phyloP scores from a whole-genome alignment of 345 rosid genomes.

The Chamaenerion angustifolium region DNA sequence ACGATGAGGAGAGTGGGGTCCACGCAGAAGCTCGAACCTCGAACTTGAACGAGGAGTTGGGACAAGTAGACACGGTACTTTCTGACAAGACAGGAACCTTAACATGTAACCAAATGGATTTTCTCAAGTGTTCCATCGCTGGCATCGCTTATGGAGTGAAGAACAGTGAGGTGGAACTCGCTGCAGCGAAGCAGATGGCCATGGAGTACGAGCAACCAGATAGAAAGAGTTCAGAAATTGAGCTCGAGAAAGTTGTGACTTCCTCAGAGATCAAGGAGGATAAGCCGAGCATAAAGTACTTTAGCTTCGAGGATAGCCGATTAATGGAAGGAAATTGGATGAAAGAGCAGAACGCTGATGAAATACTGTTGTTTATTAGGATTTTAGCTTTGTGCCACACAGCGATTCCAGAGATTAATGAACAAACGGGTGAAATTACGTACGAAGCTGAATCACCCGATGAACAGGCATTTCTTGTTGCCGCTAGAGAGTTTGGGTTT shows the following conservation, averaged over 20 bases:
- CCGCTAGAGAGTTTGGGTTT: conserved; percentile 3
- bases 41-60: conserved; percentile 13
- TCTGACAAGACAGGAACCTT: conserved; percentile 14
- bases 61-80: conserved; percentile 11
- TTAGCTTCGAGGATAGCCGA: conserved; percentile 3
- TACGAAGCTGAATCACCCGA: conserved; percentile 4
- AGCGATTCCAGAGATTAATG: not conserved
- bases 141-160: conserved; percentile 9
- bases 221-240: not conserved
- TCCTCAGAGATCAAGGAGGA: not conserved
- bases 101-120: conserved; percentile 17
- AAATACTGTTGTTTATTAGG: not conserved
- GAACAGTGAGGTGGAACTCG: conserved; percentile 10
- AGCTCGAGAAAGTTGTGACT: not conserved
- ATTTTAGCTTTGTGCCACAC: not conserved
- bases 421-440: not conserved
- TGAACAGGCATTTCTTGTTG: conserved; percentile 1
- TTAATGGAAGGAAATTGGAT: not conserved
- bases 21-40: conserved; percentile 11
- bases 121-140: conserved; percentile 12
- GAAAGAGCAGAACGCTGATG: not conserved
- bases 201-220: not conserved
- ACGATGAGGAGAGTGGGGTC: conserved; percentile 8
- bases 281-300: not conserved
- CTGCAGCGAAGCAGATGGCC: conserved; percentile 5